A percentile compares a stretch with the other conserved stretches of the same genome.
Evolutionary conservation across 2,329 filamentous ascomycete genomes (phyloP).

Genomic region (Phoma herbarum): DNA sequence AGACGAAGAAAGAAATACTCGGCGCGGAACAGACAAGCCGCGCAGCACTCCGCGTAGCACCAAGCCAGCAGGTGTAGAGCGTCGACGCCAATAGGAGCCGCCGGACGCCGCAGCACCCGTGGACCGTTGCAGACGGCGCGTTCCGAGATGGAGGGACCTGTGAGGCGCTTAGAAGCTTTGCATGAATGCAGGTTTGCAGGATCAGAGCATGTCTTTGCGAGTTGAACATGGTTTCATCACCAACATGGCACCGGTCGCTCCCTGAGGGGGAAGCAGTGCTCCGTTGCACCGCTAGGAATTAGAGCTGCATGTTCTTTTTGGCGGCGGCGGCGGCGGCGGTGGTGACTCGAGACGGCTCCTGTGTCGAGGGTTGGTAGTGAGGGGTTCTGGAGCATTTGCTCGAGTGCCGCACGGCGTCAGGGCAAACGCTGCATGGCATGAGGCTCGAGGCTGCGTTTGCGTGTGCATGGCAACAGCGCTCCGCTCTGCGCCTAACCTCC

Average conservation of each 20-base stretch:
- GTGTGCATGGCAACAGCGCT: not conserved
- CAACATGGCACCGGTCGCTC: too few species aligned
- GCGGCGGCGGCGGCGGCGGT: not conserved
- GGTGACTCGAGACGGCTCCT: not conserved
- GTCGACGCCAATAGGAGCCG: slow-evolving; percentile 8
- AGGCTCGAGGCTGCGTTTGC: not conserved
- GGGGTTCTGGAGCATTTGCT: not conserved
- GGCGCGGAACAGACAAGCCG: not conserved
- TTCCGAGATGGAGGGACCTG: not conserved
- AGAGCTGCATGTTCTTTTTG: not conserved
- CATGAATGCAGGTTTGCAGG: too few species aligned
- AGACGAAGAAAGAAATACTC: not conserved
- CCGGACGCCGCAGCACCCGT: slow-evolving; percentile 1
- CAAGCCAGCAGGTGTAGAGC: not conserved
- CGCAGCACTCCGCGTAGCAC: not conserved
- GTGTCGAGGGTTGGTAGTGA: not conserved
- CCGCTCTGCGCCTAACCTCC: too few species aligned
- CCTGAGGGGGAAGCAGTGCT: too few species aligned
- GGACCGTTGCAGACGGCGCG: slow-evolving; percentile 12
- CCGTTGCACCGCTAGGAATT: too few species aligned
- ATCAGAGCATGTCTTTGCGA: too few species aligned
- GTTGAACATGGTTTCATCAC: too few species aligned
- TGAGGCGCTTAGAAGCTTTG: too few species aligned
- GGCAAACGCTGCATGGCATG: not conserved
- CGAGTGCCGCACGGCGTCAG: not conserved